Conservation (phyloP, 768 basidiomycete genomes). For the Strobilomyces echinocephalus region DNA sequence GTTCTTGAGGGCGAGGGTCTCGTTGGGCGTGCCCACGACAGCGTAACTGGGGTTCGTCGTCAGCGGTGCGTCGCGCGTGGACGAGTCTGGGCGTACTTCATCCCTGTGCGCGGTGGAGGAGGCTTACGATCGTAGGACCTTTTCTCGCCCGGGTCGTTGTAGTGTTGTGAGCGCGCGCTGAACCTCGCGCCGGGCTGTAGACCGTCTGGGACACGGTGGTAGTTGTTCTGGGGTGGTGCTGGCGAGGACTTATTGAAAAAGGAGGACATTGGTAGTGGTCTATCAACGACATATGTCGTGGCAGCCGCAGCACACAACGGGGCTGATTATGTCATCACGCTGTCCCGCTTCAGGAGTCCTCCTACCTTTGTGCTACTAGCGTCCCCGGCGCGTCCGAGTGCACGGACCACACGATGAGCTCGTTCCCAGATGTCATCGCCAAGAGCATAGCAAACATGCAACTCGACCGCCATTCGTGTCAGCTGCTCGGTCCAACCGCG, state of each 20-base stretch:
- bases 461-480: conserved; percentile 41
- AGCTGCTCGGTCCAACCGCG: conserved; percentile 45
- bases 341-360: too few species aligned
- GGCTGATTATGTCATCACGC: conserved; percentile 21
- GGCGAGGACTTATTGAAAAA: conserved; percentile 44
- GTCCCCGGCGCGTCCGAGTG: neutral
- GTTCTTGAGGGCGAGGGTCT: conserved; percentile 72
- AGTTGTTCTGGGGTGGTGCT: conserved; percentile 32
- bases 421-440: conserved; percentile 6
- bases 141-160: conserved; percentile 58
- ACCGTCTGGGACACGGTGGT: conserved; percentile 42
- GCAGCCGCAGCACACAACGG: neutral
- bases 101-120: conserved; percentile 29
- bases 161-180: conserved; percentile 34
- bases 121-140: too few species aligned
- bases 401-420: conserved; percentile 7
- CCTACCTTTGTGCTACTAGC: too few species aligned
- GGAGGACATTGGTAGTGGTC: conserved; percentile 23
- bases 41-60: conserved; percentile 37
- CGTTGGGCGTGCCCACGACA: conserved; percentile 59
- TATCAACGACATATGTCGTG: too few species aligned
- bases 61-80: neutral
- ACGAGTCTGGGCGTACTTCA: conserved; percentile 17
- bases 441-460: conserved; percentile 26
- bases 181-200: conserved; percentile 34